A percentile compares a stretch with the other conserved stretches of the same genome.
Conservation (phyloP, 305 asterid species). For the Fraxinus sp. region DNA sequence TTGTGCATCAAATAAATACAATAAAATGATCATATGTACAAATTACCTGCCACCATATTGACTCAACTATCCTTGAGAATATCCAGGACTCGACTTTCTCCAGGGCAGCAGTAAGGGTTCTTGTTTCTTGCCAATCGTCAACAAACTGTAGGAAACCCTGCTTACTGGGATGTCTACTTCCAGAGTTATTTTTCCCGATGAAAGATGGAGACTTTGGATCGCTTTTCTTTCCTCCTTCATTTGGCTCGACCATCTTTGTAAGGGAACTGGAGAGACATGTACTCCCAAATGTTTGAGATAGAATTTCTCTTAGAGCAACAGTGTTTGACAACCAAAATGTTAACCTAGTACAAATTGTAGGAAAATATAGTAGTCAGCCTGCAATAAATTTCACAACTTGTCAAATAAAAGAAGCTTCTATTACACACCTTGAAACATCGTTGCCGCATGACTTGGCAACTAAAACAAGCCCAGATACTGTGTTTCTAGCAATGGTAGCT, state of each 20-base stretch:
- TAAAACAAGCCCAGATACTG: slow-evolving; percentile 73
- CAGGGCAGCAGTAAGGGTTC: slow-evolving; percentile 72
- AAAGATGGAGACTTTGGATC: slow-evolving; percentile 37
- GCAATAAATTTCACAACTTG: neutral
- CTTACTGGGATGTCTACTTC: slow-evolving; percentile 44
- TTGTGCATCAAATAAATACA: slow-evolving; percentile 6
- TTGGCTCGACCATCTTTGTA: slow-evolving; percentile 40
- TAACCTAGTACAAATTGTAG: slow-evolving; percentile 45
- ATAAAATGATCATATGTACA: neutral
- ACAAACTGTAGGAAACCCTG: slow-evolving; percentile 51
- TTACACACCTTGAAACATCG: slow-evolving; percentile 78
- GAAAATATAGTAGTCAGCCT: neutral
- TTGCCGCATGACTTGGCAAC: slow-evolving; percentile 88
- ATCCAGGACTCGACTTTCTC: slow-evolving; percentile 92
- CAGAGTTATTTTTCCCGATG: slow-evolving; percentile 40
- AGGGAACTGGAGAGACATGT: slow-evolving; percentile 59
- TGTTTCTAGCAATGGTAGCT: slow-evolving; percentile 80
- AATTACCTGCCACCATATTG: slow-evolving; percentile 98
- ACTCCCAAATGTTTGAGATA: slow-evolving; percentile 76
- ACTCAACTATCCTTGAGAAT: slow-evolving; percentile 83
- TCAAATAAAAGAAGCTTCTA: slow-evolving; percentile 19
- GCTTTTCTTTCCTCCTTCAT: slow-evolving; percentile 32
- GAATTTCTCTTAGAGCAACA: slow-evolving; percentile 74
- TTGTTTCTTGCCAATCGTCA: slow-evolving; percentile 93
- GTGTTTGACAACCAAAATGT: slow-evolving; percentile 87